Evolutionary conservation across 371 early-diverging fungal genomes (phyloP), one percentile per base, ranked within the genome.

Genomic region (Mortierella sp.): DNA sequence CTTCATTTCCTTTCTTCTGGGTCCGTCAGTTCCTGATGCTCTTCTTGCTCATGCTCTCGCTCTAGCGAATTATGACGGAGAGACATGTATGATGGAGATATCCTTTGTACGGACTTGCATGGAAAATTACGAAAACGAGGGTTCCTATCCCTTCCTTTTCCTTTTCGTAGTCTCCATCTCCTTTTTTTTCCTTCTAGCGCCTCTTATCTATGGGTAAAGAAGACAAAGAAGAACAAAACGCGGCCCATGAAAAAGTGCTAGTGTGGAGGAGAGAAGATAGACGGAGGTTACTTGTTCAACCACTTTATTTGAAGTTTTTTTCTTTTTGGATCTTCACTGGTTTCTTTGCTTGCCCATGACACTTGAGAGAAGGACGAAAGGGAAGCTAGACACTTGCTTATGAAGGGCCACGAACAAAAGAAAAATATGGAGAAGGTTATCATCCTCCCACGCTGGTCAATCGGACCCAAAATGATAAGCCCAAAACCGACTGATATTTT

Each of bases 101-200:
- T 55, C 37, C 37, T 9, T 31, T n/a, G n/a, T 34, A 34, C 22
- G 22, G 61, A 37, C 34, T 34, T 19, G 61, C 37, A 9, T 34
- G 61, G 7, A 31, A 58, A 34, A 31, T 22, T 45, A 48, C 5
- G 9, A 55, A 53, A 53, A 53, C 37, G 34, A 58, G 61, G 61
- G 61, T 58, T 58, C 61, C 61, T 58, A 58, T 58, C 37, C 31
- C 2, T 58, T 58, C 61, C 61, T 19, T 58, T 58, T 34, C 34
- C 16, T 19, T 8, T 31, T 22, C 37, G 61, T 34, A 47, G 19
- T 22, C 3, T 22, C 1, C 16, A 13, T 24, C 29, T 29, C 29
- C 19, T 13, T 14, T 16, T 29, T 31, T 11, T 58, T 19, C 37
- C 55, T 55, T 6, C 48, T 48, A 48, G 48, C 48, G n/a, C n/a